Base-by-base conservation (phyloP, 257 asterid species). In the Salvia miltiorrhiza region DNA sequence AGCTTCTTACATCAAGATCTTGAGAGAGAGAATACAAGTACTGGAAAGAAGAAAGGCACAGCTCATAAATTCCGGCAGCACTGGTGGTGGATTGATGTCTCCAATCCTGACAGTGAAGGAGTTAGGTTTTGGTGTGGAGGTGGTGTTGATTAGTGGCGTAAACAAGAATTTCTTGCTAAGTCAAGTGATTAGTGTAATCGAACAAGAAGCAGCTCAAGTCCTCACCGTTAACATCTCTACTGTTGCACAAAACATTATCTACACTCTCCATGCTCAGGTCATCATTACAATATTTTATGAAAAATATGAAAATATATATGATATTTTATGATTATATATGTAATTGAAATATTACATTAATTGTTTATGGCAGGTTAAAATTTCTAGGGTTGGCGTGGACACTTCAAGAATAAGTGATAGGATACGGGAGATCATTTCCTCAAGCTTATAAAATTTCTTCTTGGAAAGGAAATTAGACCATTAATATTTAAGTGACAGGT, bases 131-230 rank as follows among this genome's bases (percentile, higher is more conserved):
- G 64, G 61, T 53, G 11, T 84, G 57, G 83, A 84, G 80, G 82
- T 84, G 50, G 69, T 66, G 61, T 40, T 84, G 39, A 45, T 75
- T 1, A 70, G 71, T 73, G 79, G 69, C 16, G 24, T 62, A 10
- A 2, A 14, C n/a, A 81, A 35, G 11, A 75, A 67, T 0, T 41
- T 79, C 53, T 49, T 9, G 19, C 9, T 84, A 35, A 23, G 44
- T 23, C 33, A 79, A 59, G 54, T 73, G 4, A 52, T 84, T 7
- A 21, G 20, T 30, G 69, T 82, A 23, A n/a, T 84, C 0, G 75
- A 77, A 63, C 70, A 77, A 54, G 85, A 65, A 78, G 85, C 85
- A 41, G 81, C 79, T 65, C 69, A 84, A 67, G 87, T 82, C 7
- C 32, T 68, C 7, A 17, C 49, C 8, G 75, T 74, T 37, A 55